Evolutionary conservation across 371 early-diverging fungal genomes (phyloP), one percentile per base, ranked within the genome.

Genomic region (Batkoa obscura): DNA sequence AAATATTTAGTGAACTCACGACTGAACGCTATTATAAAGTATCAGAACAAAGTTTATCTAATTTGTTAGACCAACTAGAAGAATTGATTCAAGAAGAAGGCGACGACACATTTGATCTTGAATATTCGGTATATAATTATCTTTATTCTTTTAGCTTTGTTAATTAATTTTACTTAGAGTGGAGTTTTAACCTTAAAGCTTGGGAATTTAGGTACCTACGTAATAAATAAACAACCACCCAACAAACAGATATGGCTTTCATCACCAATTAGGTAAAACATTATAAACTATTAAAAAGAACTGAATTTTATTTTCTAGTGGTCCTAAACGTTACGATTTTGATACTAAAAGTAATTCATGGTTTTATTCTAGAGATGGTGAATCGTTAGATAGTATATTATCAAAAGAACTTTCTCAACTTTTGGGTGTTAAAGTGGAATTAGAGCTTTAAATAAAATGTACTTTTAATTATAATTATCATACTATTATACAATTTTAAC

Each of bases 201-300:
- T 0, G 93, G 92, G 5, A 63, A 56, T n/a, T 64, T 73, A 43
- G 97, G 97, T 23, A 93, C 91, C 0, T 98, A 90, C 67, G 95
- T 99, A 0, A 69, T 99, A 62, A 99, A 97, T 71, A 96, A 94
- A 66, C 99, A 99, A 68, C 97, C 98, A 30, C 90, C 98, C 1
- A 94, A 94, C 73, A 81, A 81, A 64, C 98, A 99, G 68, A 88
- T 99, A 17, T 99, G 99, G 99, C 70, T 92, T 5, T 96, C 97
- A 12, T 96, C 97, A 4, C 99, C 99, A 2, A 62, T 83, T 34
- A 84, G 78, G 78, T 75, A 55, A 59, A 34, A 38, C 13, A 30
- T 17, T 50, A 8, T 42, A 30, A 38, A 33, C 39, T 33, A 3
- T 51, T 32, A 38, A 17, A n/a, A 34, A 36, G n/a, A 31, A 42